A percentile compares a stretch with the other conserved stretches of the same genome.
Evolutionary conservation across 2,329 filamentous ascomycete species (phyloP).

Genomic region (Allantophomopsis cytisporea): DNA sequence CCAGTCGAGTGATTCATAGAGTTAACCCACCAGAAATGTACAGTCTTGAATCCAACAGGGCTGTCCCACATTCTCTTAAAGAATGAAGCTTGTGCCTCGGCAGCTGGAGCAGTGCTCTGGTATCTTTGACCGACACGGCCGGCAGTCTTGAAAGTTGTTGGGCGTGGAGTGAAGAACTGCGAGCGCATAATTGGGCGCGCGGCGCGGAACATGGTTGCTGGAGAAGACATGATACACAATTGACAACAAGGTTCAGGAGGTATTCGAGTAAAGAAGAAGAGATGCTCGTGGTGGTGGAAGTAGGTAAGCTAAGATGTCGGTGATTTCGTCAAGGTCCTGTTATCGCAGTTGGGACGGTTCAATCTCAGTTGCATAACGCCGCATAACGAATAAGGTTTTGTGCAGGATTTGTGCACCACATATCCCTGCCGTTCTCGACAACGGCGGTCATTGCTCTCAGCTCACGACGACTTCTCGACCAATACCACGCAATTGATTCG

Average conservation of each 20-base stretch:
- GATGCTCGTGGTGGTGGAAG: no score
- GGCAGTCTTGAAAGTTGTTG: slow-evolving; percentile 20
- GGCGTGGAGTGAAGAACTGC: slow-evolving; percentile 34
- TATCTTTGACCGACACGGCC: slow-evolving; percentile 41
- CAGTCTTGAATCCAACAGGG: slow-evolving; percentile 75
- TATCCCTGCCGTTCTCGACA: slow-evolving; percentile 1
- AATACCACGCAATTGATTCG: neutral
- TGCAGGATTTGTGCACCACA: slow-evolving; percentile 9
- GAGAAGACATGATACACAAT: slow-evolving; percentile 8
- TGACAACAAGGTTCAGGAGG: neutral
- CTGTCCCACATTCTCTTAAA: slow-evolving; percentile 77
- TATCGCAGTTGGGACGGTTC: no score
- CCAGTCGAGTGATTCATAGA: no score
- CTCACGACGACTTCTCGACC: no score
- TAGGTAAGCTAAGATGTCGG: no score
- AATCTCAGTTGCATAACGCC: no score
- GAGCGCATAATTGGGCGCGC: slow-evolving; percentile 37
- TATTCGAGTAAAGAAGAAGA: neutral
- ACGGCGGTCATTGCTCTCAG: neutral
- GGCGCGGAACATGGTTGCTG: slow-evolving; percentile 30
- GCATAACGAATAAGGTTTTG: slow-evolving; percentile 1
- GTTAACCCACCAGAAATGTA: slow-evolving; percentile 79
- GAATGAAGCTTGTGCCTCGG: slow-evolving; percentile 33
- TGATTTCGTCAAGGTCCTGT: no score
- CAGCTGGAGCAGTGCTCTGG: slow-evolving; percentile 44